phyloP scores from a whole-genome alignment of 2,329 filamentous ascomycete genomes.

The Dendrostoma leiphaemia region DNA sequence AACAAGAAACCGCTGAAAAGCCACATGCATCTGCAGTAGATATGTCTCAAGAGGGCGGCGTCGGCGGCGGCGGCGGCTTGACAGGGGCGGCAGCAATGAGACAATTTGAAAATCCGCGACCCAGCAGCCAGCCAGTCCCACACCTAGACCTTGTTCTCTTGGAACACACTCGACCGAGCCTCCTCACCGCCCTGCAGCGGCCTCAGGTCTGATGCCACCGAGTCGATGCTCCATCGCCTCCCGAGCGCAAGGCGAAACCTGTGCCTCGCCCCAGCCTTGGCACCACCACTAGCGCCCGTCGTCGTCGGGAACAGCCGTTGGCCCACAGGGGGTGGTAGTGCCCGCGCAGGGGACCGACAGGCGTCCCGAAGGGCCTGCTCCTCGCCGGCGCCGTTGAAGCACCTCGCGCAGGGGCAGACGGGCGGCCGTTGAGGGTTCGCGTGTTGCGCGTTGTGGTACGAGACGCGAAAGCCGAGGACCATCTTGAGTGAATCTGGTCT shows the following conservation, averaged over 20 bases:
- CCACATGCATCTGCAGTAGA: too few relatives aligned
- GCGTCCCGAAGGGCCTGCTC: neutral
- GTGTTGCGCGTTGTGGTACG: slow-evolving; percentile 12
- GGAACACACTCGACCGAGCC: neutral
- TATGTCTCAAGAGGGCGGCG: too few relatives aligned
- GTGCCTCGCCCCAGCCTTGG: neutral
- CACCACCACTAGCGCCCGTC: too few relatives aligned
- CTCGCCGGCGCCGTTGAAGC: slow-evolving; percentile 9
- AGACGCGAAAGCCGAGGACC: slow-evolving; percentile 15
- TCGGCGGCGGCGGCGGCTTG: too few relatives aligned
- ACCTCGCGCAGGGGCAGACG: slow-evolving; percentile 13
- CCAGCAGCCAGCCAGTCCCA: too few relatives aligned
- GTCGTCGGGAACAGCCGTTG: too few relatives aligned
- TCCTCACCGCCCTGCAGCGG: slow-evolving; percentile 5
- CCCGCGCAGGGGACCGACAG: slow-evolving; percentile 9
- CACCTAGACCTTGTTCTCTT: too few relatives aligned
- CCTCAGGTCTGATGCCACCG: slow-evolving; percentile 5
- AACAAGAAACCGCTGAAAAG: too few relatives aligned
- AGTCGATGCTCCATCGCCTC: slow-evolving; percentile 1
- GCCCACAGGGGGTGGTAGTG: neutral
- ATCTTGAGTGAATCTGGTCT: too few relatives aligned
- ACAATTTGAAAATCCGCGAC: too few relatives aligned
- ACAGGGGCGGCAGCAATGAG: too few relatives aligned
- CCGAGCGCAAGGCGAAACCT: slow-evolving; percentile 3
- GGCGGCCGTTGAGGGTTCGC: slow-evolving; percentile 7